Conservation (phyloP, 192 early-diverging fungal species). For the Powellomyces hirtus region DNA sequence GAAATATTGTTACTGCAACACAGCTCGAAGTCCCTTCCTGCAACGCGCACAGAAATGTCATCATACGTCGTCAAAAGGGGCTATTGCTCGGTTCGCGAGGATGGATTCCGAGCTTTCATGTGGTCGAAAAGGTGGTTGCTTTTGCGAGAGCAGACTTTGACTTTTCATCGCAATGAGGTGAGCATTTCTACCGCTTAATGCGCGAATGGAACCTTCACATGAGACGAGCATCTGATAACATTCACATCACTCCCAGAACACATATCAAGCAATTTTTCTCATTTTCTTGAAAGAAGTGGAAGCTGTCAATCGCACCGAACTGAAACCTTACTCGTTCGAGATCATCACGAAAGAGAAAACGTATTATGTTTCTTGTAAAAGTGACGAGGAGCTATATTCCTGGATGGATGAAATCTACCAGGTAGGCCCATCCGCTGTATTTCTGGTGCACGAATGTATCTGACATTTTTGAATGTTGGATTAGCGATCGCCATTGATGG, state of each 20-base stretch:
- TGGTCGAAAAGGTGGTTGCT: conserved; percentile 94
- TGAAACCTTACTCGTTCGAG: conserved; percentile 93
- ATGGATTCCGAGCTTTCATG: conserved; percentile 84
- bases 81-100: conserved; percentile 88
- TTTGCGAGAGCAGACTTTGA: conserved; percentile 83
- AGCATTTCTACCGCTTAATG: background rate
- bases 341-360: conserved; percentile 90
- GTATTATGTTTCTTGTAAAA: conserved; percentile 89
- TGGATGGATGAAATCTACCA: conserved; percentile 99
- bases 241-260: conserved; percentile 51
- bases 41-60: no score
- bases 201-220: background rate
- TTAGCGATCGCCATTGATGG: conserved; percentile 69
- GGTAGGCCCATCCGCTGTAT: conserved; percentile 37
- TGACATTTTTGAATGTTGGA: no score
- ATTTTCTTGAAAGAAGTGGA: conserved; percentile 93
- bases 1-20: no score
- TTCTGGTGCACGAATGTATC: no score
- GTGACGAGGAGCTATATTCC: conserved; percentile 94
- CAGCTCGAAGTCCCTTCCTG: no score
- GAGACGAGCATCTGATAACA: background rate
- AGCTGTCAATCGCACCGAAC: conserved; percentile 80
- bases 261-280: conserved; percentile 81
- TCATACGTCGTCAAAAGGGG: conserved; percentile 72
- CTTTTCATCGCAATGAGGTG: conserved; percentile 94